Base-by-base conservation (phyloP, 208 protist genomes). In the Novymonas esmeraldas region DNA sequence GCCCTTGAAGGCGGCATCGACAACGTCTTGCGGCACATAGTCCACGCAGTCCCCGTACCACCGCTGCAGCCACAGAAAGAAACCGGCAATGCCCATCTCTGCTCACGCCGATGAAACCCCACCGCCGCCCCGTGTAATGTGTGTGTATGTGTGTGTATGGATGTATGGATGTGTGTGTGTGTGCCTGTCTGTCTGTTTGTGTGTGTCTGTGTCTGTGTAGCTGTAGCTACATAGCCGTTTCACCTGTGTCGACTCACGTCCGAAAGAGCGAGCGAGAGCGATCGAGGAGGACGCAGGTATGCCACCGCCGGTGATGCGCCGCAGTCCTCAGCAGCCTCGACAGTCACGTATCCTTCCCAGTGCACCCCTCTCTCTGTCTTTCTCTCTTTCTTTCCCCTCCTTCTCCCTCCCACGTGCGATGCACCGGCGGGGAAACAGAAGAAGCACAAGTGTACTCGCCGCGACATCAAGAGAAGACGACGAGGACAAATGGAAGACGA, bases 1-100 rank as follows among this genome's bases (percentile, higher is more conserved):
- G 44, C 82, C 82, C 2, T 74, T 59, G 54, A 85, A 46, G 2
- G 76, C 85, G 13, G 78, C 84, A 26, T 94, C 76, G 2, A 89
- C 83, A 10, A 97, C 73, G 16, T 71, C 66, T 48, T 87, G 66
- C 1, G 92, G 92, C n/a, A 97, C 68, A 59, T 94, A 70, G 50
- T 92, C 82, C 36, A 97, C 79, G 72, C 92, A 97, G 62, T 85
- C 57, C 1, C 52, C 76, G 58, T 97, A 97, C 76, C 76, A 91
- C 22, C 83, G 79, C 82, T 94, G 82, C 46, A 97, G 78, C 89
- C 92, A 97, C 67, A 95, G 48, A 62, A 90, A 97, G 44, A 97
- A 97, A 26, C 92, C 92, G 1, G 92, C 92, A 71, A 97, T 95
- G 48, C 92, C 92, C 92, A 97, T 97, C 34, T 10, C 28, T 59